phyloP scores from a whole-genome alignment of 495 filamentous ascomycete species.

The Jackrogersella multiformis region DNA sequence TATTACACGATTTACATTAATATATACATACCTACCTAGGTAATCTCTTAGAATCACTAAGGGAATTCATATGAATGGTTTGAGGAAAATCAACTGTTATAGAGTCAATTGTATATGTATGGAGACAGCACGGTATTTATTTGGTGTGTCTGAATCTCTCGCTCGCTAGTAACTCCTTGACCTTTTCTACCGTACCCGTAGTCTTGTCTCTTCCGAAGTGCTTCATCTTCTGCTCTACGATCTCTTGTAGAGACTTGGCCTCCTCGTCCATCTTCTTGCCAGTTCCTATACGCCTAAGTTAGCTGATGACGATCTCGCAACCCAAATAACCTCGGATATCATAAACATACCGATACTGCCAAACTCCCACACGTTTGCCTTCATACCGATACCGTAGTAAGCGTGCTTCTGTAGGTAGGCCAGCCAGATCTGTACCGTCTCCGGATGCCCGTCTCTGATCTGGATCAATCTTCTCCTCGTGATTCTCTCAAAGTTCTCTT shows the following conservation, averaged over 20 bases:
- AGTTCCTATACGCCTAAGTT: constrained; percentile 61
- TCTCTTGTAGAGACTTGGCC: constrained; percentile 65
- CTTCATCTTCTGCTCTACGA: constrained; percentile 68
- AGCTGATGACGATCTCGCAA: constrained; percentile 5
- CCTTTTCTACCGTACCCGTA: constrained; percentile 59
- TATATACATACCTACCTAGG: too few relatives aligned
- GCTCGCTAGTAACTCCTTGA: constrained; percentile 64
- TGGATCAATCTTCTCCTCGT: constrained; percentile 88
- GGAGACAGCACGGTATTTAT: constrained; percentile 22
- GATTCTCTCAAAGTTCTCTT: constrained; percentile 96
- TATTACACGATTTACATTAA: too few relatives aligned
- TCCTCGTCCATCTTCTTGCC: constrained; percentile 71
- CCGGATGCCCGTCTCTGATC: constrained; percentile 90
- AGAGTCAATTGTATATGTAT: constrained; percentile 6
- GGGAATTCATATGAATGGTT: too few relatives aligned
- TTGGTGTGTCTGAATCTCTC: constrained; percentile 54
- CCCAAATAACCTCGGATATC: background rate
- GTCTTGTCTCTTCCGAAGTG: constrained; percentile 68
- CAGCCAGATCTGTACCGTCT: constrained; percentile 88
- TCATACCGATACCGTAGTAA: constrained; percentile 97
- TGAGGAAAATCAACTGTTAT: too few relatives aligned
- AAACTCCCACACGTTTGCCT: constrained; percentile 95
- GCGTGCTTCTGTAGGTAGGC: constrained; percentile 89
- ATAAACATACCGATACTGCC: constrained; percentile 69
- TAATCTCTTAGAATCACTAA: too few relatives aligned